phyloP scores from a whole-genome alignment of 345 rosid genomes.

The Acer negundo region DNA sequence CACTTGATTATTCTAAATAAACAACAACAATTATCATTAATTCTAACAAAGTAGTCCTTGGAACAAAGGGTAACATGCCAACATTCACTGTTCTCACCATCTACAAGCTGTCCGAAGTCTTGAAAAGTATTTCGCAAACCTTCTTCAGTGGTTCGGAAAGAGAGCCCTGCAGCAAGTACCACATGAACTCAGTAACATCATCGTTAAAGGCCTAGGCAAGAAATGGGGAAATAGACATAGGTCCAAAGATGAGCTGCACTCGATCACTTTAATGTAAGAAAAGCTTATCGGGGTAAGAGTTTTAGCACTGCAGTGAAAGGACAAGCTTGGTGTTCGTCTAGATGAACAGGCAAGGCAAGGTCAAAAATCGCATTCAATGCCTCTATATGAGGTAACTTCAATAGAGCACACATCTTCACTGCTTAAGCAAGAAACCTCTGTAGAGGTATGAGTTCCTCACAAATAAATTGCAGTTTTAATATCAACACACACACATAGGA shows the following conservation, averaged over 20 bases:
- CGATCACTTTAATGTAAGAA: background rate
- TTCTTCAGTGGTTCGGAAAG: conserved; percentile 78
- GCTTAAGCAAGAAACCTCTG: background rate
- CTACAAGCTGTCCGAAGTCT: conserved; percentile 61
- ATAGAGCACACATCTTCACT: background rate
- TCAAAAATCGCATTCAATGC: background rate
- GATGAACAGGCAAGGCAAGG: background rate
- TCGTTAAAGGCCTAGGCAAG: background rate
- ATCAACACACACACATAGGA: background rate
- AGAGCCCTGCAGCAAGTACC: conserved; percentile 54
- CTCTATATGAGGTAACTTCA: background rate
- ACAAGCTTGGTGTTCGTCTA: background rate
- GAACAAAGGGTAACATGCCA: conserved; percentile 8
- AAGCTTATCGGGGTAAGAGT: background rate
- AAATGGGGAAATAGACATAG: background rate
- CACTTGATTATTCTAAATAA: background rate
- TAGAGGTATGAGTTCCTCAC: background rate
- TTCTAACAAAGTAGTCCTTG: background rate
- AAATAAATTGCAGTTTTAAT: background rate
- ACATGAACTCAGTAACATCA: background rate
- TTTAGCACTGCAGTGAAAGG: background rate
- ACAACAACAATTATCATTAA: background rate
- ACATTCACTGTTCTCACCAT: conserved; percentile 40
- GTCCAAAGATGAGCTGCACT: background rate
- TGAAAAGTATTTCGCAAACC: conserved; percentile 67